Evolutionary conservation across 306 rosid genomes (phyloP), one percentile per base, ranked within the genome.

Genomic region (Vachellia collinsii): DNA sequence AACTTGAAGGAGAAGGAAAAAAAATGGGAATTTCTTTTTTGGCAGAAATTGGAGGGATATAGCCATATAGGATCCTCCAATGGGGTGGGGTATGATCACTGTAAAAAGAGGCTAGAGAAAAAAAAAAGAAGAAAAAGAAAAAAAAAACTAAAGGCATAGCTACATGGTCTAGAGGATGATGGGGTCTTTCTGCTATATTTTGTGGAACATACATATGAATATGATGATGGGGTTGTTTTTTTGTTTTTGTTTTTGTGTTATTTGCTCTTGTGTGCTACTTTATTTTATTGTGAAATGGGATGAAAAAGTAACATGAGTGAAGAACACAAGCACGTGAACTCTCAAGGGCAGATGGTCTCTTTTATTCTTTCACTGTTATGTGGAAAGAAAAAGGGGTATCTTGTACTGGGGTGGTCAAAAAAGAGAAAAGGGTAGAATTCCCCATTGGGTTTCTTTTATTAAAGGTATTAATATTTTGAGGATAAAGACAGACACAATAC

Each of bases 321-420:
- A 20, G 75, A 80, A 72, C 53, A 69, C 77, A 71, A 39, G 84
- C 93, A 85, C 82, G 93, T 90, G 97, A 88, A 72, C 43, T 0
- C 34, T 2, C 10, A 14, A 23, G 65, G 37, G 65, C 4, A 54
- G 5, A 58, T 59, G 22, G 83, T 80, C 76, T 69, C 46, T 78
- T 84, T 6, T 51, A 5, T 19, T 19, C 50, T 58, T 75, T 69
- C 76, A 67, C 62, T 83, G 41, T 75, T 79, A 4, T 77, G 84
- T 0, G 53, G 61, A 82, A 87, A 88, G 72, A 85, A 72, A 91
- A 89, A 85, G 83, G 70, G 75, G 92, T 74, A 83, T 85, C 90
- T 91, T 87, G 97, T 92, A 93, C 94, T 81, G 25, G 47, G 80
- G 84, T 80, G 53, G 93, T 90, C 88, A 85, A 89, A 89, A 85